Evolutionary conservation across 2,329 filamentous ascomycete genomes (phyloP), one percentile per base, ranked within the genome.

Genomic region (Fusarium udum): DNA sequence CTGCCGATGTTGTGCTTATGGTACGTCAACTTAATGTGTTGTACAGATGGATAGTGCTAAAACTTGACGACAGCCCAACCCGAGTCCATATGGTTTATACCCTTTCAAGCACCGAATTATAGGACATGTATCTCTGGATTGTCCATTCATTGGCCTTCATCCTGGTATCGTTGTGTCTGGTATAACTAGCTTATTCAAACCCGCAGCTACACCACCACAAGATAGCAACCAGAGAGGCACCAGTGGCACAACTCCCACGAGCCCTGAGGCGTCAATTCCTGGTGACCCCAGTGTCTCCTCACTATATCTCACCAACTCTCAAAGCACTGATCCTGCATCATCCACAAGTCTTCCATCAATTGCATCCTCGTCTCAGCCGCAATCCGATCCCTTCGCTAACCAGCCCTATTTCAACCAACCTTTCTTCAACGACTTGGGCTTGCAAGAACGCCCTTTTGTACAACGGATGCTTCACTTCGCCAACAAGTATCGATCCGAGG

Each of bases 121-220:
- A 36, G 95, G 95, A 0, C 91, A 91, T 9, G 86, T 98, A 63
- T 93, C 93, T 63, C 92, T 97, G 55, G 95, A 98, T 81, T 92
- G 93, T 0, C 95, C 95, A 0, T 94, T 97, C 66, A 85, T 97
- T 11, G 95, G 95, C 7, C 92, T 98, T 79, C 94, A 98, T 81
- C 95, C 94, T 3, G 93, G 95, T 11, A 92, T 98, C 46, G 89
- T 97, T 46, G 88, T 91, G n/a, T 93, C 93, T 42, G 94, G 95
- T 4, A 88, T 97, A 61, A 89, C 91, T 6, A 95, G 93, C 78
- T 86, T 97, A 16, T 96, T 97, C 81, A 83, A 86, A 40, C 81
- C 85, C 7, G 81, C 84, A 16, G 79, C 83, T 20, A 78, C 75
- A 28, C 74, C 72, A n/a, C 62, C 60, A 14, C 66, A 73, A 28